phyloP scores from a whole-genome alignment of 2,329 filamentous ascomycete genomes.

The Lachnellula willkommii region DNA sequence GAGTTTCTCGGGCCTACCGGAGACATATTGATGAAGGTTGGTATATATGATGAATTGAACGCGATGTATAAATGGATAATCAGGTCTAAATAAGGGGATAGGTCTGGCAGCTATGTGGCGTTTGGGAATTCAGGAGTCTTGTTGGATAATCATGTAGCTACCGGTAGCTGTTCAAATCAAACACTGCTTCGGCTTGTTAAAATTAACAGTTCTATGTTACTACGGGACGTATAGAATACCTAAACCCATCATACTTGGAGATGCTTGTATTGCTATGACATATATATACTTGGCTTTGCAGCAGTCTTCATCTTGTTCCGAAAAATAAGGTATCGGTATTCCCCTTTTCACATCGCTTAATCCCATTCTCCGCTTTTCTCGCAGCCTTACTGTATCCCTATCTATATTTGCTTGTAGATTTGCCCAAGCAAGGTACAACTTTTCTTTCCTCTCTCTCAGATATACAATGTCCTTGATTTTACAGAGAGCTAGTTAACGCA shows the following conservation, averaged over 20 bases:
- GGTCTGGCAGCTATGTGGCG: not conserved
- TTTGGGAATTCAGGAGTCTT: not conserved
- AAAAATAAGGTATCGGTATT: not conserved
- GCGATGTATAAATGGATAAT: not conserved
- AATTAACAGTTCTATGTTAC: too few species aligned
- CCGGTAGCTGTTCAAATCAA: too few species aligned
- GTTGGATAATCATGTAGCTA: not conserved
- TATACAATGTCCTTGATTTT: not conserved
- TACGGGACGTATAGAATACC: not conserved
- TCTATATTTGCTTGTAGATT: not conserved
- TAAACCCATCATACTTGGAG: too few species aligned
- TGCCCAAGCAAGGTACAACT: not conserved
- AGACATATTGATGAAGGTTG: constrained; percentile 41
- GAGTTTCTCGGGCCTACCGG: constrained; percentile 47
- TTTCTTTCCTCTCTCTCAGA: not conserved
- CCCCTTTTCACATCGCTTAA: too few species aligned
- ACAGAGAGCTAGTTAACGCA: not conserved
- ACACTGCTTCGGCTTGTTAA: too few species aligned
- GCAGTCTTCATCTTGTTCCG: not conserved
- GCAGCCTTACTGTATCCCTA: too few species aligned
- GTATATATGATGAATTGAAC: constrained; percentile 3
- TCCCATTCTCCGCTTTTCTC: too few species aligned
- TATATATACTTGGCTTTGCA: not conserved
- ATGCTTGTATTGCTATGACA: too few species aligned
- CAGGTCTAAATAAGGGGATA: not conserved